Percentiles rank a stretch among this genome's conserved stretches.
Conservation (phyloP, 139 green algal species). For the Auxenochlorella pyrenoidosa region DNA sequence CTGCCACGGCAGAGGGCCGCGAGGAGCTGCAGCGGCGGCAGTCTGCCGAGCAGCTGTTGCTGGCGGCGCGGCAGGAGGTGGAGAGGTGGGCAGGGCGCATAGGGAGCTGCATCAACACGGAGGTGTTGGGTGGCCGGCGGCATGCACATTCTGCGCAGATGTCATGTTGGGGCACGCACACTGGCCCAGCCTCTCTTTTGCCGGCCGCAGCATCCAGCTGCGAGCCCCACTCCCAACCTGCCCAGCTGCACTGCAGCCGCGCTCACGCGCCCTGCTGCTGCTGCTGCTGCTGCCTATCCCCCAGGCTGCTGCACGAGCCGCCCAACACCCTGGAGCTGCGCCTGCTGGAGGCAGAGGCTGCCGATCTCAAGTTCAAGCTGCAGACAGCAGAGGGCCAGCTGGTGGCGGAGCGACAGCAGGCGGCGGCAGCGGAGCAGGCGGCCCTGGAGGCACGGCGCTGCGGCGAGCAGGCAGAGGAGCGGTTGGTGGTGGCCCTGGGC, state of each 20-base stretch:
- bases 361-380: constrained; percentile 30
- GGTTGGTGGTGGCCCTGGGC: neutral
- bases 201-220: too few relatives aligned
- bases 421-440: neutral
- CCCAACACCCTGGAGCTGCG: constrained; percentile 27
- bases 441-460: neutral
- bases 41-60: constrained; percentile 10
- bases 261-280: too few relatives aligned
- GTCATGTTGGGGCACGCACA: neutral
- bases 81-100: neutral
- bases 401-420: neutral
- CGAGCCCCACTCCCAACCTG: neutral
- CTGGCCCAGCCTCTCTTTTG: neutral
- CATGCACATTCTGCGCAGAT: neutral
- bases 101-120: neutral
- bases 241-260: too few relatives aligned
- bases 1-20: neutral
- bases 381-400: neutral
- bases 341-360: constrained; percentile 37
- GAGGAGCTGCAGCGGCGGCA: constrained; percentile 14
- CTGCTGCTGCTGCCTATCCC: too few relatives aligned
- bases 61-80: constrained; percentile 4
- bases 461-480: neutral
- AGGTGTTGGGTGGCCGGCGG: neutral
- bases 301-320: constrained; percentile 21